Evolutionary conservation across 352 stramenopile genomes (phyloP).

Genomic region (Thalassiosira hispida): DNA sequence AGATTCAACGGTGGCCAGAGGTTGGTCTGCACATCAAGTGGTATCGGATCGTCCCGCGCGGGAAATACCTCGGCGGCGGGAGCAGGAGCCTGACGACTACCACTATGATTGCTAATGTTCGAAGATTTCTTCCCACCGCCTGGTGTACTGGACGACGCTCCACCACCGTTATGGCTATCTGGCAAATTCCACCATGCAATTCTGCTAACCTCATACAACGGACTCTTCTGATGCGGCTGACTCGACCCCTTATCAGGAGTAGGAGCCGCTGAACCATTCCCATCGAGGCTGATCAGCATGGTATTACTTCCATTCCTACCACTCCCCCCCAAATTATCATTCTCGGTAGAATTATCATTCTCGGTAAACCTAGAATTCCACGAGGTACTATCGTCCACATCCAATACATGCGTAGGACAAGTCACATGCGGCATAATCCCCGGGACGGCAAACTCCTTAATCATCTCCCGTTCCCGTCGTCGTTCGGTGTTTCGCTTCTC

Average conservation of each 20-base stretch:
- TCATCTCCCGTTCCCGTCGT: slow-evolving; percentile 69
- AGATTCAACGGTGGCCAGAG: slow-evolving; percentile 54
- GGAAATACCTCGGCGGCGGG: slow-evolving; percentile 48
- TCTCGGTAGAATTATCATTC: slow-evolving; percentile 52
- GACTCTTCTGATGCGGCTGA: slow-evolving; percentile 29
- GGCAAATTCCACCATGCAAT: slow-evolving; percentile 69
- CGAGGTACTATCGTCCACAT: slow-evolving; percentile 79
- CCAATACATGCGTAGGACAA: slow-evolving; percentile 74
- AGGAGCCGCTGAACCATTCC: slow-evolving; percentile 6
- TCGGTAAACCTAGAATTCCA: slow-evolving; percentile 69
- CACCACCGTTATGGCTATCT: slow-evolving; percentile 25
- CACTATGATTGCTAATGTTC: background rate
- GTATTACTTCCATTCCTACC: slow-evolving; percentile 43
- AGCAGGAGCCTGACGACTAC: background rate
- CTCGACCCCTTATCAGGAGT: slow-evolving; percentile 5
- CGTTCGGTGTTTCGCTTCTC: slow-evolving; percentile 70
- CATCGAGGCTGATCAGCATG: slow-evolving; percentile 56
- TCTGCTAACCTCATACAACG: slow-evolving; percentile 47
- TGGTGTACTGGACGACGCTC: background rate
- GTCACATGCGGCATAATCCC: slow-evolving; percentile 78
- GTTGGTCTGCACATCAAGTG: slow-evolving; percentile 62
- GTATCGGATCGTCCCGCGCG: slow-evolving; percentile 60
- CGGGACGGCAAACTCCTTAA: slow-evolving; percentile 74
- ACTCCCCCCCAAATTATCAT: slow-evolving; percentile 9
- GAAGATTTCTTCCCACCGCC: background rate